A percentile compares a stretch with the other conserved stretches of the same genome.
phyloP scores from a whole-genome alignment of 305 asterid genomes.

The Rubia peregrina region DNA sequence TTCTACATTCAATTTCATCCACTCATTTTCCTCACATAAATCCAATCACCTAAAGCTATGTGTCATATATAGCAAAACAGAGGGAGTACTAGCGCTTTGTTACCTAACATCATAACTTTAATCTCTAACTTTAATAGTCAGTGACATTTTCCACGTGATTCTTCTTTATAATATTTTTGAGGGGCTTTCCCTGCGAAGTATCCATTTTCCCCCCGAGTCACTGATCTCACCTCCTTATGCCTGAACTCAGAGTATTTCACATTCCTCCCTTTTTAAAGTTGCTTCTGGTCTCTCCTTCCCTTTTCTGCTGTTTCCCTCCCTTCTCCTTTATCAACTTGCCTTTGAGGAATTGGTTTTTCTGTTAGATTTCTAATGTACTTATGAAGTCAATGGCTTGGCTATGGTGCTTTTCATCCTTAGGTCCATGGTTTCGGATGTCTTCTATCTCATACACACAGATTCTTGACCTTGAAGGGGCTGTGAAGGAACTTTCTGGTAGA shows the following conservation, averaged over 20 bases:
- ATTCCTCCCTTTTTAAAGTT: neutral
- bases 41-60: too few species aligned
- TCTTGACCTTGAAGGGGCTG: conserved; percentile 58
- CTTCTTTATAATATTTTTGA: neutral
- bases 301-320: neutral
- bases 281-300: neutral
- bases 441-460: conserved; percentile 70
- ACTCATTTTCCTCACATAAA: too few species aligned
- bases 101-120: too few species aligned
- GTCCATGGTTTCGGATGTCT: conserved; percentile 95
- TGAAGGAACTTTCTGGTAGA: conserved; percentile 63
- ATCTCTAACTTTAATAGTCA: neutral
- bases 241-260: neutral
- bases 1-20: too few species aligned
- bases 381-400: conserved; percentile 1
- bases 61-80: too few species aligned
- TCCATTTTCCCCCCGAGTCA: neutral
- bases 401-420: conserved; percentile 27
- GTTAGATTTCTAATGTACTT: neutral
- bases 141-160: neutral
- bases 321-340: neutral
- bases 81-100: too few species aligned
- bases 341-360: neutral
- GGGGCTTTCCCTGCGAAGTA: neutral
- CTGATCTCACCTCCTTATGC: neutral